Evolutionary conservation across 805 yeast genomes (phyloP), one percentile per base, ranked within the genome.

Genomic region (Candida pseudofarinosa): DNA sequence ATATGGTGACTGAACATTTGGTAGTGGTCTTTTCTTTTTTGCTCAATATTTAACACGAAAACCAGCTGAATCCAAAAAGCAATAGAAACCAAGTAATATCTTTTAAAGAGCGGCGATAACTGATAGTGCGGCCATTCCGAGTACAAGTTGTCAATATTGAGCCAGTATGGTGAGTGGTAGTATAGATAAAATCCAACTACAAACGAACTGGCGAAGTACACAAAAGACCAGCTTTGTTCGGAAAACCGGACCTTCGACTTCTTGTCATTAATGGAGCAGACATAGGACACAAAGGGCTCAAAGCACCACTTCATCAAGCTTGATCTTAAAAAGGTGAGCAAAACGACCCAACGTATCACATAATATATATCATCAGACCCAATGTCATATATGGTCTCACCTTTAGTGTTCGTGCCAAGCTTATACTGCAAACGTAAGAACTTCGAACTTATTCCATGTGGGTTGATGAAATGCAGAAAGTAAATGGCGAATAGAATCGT

Each of bases 1-100:
- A 90, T 80, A 62, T 89, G 97, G 60, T 89, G 97, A 37, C 82
- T 67, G 55, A 88, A 79, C 97, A 89, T 89, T 63, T 89, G 96
- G 52, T 65, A 62, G 59, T 86, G 81, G 59, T 89, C 97, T 58
- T 88, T 88, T 48, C 97, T 77, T 48, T 74, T 77, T 46, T 78
- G 81, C 63, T 89, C 97, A 40, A 88, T 63, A 63, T 88, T 80
- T 46, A 90, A 69, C 23, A 85, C 86, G 51, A 85, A 73, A 18
- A 87, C 71, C 62, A 88, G 96, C 54, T 85, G 88, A 47, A 87
- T 55, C 95, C 95, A 90, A 51, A 77, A 78, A 12, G 85, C 82
- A n/a, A 84, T 71, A 52, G 85, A 83, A 33, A 80, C 62, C 33
- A 89, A 71, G 55, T 89, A 89, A 63, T 85, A 90, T 8, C 64